These are phyloP conservation scores for Albatrellus ellisii DNA, from an alignment of 768 basidiomycete genomes.

Conservation along the genomic window DNA sequence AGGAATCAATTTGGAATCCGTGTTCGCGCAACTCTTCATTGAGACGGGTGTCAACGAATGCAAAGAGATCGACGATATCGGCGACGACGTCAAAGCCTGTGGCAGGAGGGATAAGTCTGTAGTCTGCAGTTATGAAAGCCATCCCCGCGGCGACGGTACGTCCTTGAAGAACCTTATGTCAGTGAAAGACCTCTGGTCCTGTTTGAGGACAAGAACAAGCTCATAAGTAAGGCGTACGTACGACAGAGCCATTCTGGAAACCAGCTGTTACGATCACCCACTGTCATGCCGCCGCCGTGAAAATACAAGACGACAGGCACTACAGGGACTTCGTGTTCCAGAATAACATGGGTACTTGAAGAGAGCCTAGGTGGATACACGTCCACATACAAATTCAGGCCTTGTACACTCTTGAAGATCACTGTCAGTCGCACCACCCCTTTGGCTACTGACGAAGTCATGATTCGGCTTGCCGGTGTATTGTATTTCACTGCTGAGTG, in stretches of 20 bases:
- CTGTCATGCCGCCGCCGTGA: slow-evolving; percentile 45
- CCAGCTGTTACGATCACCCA: slow-evolving; percentile 46
- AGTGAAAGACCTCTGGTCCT: background rate
- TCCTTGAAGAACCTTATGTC: too few species aligned
- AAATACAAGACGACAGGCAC: slow-evolving; percentile 26
- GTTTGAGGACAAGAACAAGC: background rate
- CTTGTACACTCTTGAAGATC: slow-evolving; percentile 23
- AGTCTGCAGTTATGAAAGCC: slow-evolving; percentile 50
- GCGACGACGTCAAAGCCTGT: slow-evolving; percentile 44
- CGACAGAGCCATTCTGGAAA: slow-evolving; percentile 54
- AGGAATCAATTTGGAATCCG: slow-evolving; percentile 22
- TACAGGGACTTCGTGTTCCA: background rate
- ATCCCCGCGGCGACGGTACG: slow-evolving; percentile 34
- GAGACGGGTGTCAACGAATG: slow-evolving; percentile 25
- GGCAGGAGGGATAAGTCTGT: slow-evolving; percentile 38
- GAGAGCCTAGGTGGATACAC: slow-evolving; percentile 19
- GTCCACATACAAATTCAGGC: slow-evolving; percentile 19
- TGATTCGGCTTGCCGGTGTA: too few species aligned
- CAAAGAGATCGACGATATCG: slow-evolving; percentile 45
- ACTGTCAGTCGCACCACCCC: slow-evolving; percentile 14
- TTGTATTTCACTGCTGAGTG: too few species aligned
- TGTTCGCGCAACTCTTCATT: slow-evolving; percentile 3
- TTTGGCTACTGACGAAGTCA: too few species aligned
- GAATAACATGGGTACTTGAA: slow-evolving; percentile 18
- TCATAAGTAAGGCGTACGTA: slow-evolving; percentile 17